Base-by-base conservation (phyloP, 352 stramenopile genomes). In the Achlya hypogyna region DNA sequence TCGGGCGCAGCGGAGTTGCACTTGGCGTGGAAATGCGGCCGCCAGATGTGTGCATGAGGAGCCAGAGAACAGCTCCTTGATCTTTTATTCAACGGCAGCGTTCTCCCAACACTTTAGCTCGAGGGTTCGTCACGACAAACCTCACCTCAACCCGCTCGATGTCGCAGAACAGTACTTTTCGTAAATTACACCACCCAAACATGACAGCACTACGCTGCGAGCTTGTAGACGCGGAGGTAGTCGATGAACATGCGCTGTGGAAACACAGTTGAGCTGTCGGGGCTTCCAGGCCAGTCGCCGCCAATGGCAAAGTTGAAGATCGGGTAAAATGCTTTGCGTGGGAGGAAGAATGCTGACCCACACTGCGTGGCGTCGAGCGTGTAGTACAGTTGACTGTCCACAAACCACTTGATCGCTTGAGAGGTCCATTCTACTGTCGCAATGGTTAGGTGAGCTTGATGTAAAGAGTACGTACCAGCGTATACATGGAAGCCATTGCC, bases 391-490 rank as follows among this genome's bases (percentile, higher is more conserved):
- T 52, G 22, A 22, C 35, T 38, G 45, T 65, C 58, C 12, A 65
- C 29, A 34, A 53, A 65, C 58, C 58, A 65, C 16, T 9, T 5
- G 5, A 65, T 53, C 18, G 58, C 23, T 6, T 10, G 12, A 5
- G 58, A 38, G 6, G 58, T 65, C 58, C 58, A 65, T 29, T 51
- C 58, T 3, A 65, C 58, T 65, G 32, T n/a, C n/a, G n/a, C n/a
- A n/a, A n/a, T 4, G n/a, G 6, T 22, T 14, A 53, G 12, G 9
- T 53, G n/a, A 22, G 45, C 10, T 53, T 9, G 12, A n/a, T 16
- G 16, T 16, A 10, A 9, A 56, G 8, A 56, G 34, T 42, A 10
- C 25, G 49, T 54, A 65, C 58, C 58, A 4, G 32, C 20, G n/a
- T 65, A 65, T 12, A 32, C 23, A 22, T 65, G 58, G n/a, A 54